These are phyloP conservation scores for Cucurbita moschata DNA, from an alignment of 306 rosid species.

Conservation along the genomic window DNA sequence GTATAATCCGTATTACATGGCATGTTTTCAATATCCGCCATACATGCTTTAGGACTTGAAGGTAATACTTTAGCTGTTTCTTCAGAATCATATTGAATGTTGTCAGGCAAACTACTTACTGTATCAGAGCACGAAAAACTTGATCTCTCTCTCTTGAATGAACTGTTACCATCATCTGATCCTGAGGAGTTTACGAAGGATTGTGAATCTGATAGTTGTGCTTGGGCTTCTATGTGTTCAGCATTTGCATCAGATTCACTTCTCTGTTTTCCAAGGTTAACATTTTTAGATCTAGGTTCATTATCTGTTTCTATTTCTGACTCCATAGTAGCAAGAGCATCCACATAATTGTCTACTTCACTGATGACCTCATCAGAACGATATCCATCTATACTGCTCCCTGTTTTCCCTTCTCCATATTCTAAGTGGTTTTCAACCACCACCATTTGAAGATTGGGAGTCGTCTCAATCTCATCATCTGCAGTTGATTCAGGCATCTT, in stretches of 20 bases:
- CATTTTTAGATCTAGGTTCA: slow-evolving; percentile 32
- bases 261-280: slow-evolving; percentile 15
- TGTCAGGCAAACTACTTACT: slow-evolving; percentile 30
- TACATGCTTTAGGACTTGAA: slow-evolving; percentile 16
- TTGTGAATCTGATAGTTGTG: slow-evolving; percentile 45
- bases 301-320: slow-evolving; percentile 59
- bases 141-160: slow-evolving; percentile 34
- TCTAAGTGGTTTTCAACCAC: slow-evolving; percentile 22
- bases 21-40: slow-evolving; percentile 24
- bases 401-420: slow-evolving; percentile 31
- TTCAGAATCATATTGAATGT: slow-evolving; percentile 26
- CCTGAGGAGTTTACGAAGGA: slow-evolving; percentile 47
- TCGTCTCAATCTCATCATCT: slow-evolving; percentile 24
- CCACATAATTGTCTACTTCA: slow-evolving; percentile 77
- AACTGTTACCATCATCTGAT: slow-evolving; percentile 49
- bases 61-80: slow-evolving; percentile 19
- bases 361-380: slow-evolving; percentile 56
- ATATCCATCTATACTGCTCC: slow-evolving; percentile 32
- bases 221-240: slow-evolving; percentile 32
- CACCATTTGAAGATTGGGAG: slow-evolving; percentile 18
- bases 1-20: slow-evolving; percentile 21
- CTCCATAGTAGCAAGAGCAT: slow-evolving; percentile 66
- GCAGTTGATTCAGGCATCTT: slow-evolving; percentile 26
- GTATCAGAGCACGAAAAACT: slow-evolving; percentile 35
- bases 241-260: slow-evolving; percentile 36